These are phyloP conservation scores for Suhomyces sp. DNA, from an alignment of 805 yeast species.

Conservation along the genomic window DNA sequence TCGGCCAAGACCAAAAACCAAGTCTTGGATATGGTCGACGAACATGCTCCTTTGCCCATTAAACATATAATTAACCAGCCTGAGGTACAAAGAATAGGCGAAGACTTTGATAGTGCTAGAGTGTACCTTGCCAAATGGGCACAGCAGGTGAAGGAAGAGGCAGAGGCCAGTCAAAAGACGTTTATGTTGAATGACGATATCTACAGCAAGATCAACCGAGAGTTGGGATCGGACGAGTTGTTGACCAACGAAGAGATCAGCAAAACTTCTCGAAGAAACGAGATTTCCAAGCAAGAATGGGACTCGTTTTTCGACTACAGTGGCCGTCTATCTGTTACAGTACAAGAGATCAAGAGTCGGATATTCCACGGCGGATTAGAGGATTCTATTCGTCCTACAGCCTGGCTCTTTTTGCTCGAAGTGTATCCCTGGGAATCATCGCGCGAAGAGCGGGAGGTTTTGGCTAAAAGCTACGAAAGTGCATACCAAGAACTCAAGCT, in stretches of 20 bases:
- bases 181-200: slow-evolving; percentile 57
- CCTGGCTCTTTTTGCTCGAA: slow-evolving; percentile 82
- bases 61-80: slow-evolving; percentile 66
- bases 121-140: slow-evolving; percentile 97
- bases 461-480: slow-evolving; percentile 52
- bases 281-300: slow-evolving; percentile 77
- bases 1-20: slow-evolving; percentile 48
- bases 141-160: slow-evolving; percentile 86
- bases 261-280: slow-evolving; percentile 61
- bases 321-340: slow-evolving; percentile 74
- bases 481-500: slow-evolving; percentile 64
- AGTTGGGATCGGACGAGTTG: slow-evolving; percentile 57
- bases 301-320: slow-evolving; percentile 71
- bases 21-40: slow-evolving; percentile 63
- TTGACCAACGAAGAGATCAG: slow-evolving; percentile 59
- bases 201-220: slow-evolving; percentile 54
- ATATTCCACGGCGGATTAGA: slow-evolving; percentile 89
- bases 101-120: slow-evolving; percentile 90
- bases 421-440: slow-evolving; percentile 91
- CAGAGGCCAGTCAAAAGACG: slow-evolving; percentile 56
- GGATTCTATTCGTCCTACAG: slow-evolving; percentile 57
- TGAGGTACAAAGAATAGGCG: slow-evolving; percentile 75
- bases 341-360: slow-evolving; percentile 72
- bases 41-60: slow-evolving; percentile 58
- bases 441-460: slow-evolving; percentile 58